Evolutionary conservation across 2,329 filamentous ascomycete species (phyloP).

Genomic region (Sporothrix protearum): DNA sequence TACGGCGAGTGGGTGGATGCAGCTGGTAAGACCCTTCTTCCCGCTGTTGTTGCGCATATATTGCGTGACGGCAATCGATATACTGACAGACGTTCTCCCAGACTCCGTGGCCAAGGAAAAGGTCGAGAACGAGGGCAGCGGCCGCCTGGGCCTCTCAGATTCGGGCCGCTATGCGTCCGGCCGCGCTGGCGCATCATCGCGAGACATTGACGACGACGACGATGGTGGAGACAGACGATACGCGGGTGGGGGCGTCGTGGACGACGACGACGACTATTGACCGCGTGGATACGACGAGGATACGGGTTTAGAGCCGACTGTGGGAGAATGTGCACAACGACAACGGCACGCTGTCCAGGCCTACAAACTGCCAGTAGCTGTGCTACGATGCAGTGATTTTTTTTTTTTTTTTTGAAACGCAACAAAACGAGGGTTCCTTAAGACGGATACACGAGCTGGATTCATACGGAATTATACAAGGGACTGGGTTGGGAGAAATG

Average conservation of each 20-base stretch:
- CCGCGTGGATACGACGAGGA: neutral
- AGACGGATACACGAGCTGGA: neutral
- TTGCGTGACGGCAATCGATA: neutral
- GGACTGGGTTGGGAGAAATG: neutral
- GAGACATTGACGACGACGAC: slow-evolving; percentile 36
- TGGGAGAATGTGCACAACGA: neutral
- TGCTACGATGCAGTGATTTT: neutral
- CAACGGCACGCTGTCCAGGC: neutral
- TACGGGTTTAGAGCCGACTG: neutral
- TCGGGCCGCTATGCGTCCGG: slow-evolving; percentile 14
- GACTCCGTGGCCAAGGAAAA: slow-evolving; percentile 52
- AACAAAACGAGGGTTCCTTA: neutral
- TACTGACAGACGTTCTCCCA: slow-evolving; percentile 29
- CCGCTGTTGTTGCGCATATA: neutral
- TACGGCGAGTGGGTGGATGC: slow-evolving; percentile 99
- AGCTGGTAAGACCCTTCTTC: slow-evolving; percentile 46
- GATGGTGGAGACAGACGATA: slow-evolving; percentile 53
- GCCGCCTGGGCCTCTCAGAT: slow-evolving; percentile 11
- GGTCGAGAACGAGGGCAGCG: slow-evolving; percentile 28
- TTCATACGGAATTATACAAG: slow-evolving; percentile 2
- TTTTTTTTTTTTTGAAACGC: neutral
- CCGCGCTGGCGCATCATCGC: slow-evolving; percentile 15
- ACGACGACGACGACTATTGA: slow-evolving; percentile 57
- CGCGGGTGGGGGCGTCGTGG: slow-evolving; percentile 51
- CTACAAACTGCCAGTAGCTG: neutral